Evolutionary conservation across 2,329 filamentous ascomycete genomes (phyloP).

Genomic region (Ophiostoma piceae): DNA sequence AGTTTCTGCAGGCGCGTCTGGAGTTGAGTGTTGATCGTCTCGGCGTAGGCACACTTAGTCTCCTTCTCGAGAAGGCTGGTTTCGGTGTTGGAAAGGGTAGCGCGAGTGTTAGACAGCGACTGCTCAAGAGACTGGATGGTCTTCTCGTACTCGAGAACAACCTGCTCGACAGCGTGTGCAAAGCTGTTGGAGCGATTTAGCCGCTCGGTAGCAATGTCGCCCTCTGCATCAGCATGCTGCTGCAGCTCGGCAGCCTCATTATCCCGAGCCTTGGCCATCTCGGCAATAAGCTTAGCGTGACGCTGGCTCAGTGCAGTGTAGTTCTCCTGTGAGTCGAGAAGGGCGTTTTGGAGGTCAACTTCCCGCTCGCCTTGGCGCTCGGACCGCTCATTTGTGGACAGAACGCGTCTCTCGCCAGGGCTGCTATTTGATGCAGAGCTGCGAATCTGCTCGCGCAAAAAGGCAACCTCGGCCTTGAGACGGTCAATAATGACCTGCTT

Average conservation of each 20-base stretch:
- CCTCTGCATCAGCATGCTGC: slow-evolving; percentile 56
- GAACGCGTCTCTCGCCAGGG: slow-evolving; percentile 49
- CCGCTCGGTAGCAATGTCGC: slow-evolving; percentile 76
- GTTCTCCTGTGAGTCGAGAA: slow-evolving; percentile 89
- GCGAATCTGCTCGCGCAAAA: slow-evolving; percentile 87
- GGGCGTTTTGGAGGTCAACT: slow-evolving; percentile 83
- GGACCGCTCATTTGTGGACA: slow-evolving; percentile 60
- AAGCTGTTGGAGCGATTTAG: slow-evolving; percentile 94
- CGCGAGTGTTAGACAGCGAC: slow-evolving; percentile 81
- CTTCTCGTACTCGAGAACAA: slow-evolving; percentile 96
- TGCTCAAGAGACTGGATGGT: slow-evolving; percentile 92
- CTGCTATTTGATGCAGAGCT: slow-evolving; percentile 62
- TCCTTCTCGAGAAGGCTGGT: slow-evolving; percentile 86
- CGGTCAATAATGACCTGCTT: slow-evolving; percentile 92
- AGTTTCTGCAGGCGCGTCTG: slow-evolving; percentile 88
- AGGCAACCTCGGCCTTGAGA: slow-evolving; percentile 86
- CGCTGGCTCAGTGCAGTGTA: slow-evolving; percentile 86
- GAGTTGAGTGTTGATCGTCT: slow-evolving; percentile 86
- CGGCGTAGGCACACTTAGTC: slow-evolving; percentile 85
- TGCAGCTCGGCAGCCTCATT: slow-evolving; percentile 57
- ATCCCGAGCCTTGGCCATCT: slow-evolving; percentile 82
- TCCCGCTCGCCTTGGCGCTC: slow-evolving; percentile 82
- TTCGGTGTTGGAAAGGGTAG: slow-evolving; percentile 77
- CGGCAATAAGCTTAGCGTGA: slow-evolving; percentile 90
- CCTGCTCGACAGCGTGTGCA: slow-evolving; percentile 89